Evolutionary conservation across 1,284 basidiomycete genomes (phyloP).

Genomic region (Ustilago trichophora): DNA sequence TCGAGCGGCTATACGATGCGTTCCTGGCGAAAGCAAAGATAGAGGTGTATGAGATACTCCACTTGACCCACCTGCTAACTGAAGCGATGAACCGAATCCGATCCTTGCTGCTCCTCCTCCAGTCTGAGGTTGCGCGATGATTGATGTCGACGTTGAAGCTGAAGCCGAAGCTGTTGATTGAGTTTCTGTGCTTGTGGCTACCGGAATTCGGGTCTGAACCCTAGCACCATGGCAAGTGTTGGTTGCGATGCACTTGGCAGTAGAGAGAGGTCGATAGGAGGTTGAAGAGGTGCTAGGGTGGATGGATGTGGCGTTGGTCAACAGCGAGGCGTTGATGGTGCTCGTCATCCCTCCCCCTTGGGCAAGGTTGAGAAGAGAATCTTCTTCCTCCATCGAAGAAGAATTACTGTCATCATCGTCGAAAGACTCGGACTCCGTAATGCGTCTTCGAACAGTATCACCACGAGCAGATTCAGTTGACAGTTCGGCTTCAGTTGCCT

Average conservation of each 20-base stretch:
- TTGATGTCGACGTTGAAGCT: no score
- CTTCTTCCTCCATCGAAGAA: no score
- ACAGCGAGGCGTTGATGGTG: conserved; percentile 22
- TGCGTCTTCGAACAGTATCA: background rate
- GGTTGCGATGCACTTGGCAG: background rate
- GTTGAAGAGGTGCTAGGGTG: background rate
- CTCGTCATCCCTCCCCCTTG: no score
- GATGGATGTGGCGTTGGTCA: conserved; percentile 22
- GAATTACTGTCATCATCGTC: no score
- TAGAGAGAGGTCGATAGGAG: background rate
- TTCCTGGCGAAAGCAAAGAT: conserved; percentile 32
- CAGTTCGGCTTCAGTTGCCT: conserved; percentile 18
- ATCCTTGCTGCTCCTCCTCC: no score
- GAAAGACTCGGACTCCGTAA: no score
- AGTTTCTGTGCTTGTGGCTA: no score
- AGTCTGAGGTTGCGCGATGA: no score
- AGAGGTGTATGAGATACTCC: conserved; percentile 39
- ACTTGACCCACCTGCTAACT: conserved; percentile 23
- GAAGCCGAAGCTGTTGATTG: no score
- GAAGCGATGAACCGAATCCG: conserved; percentile 4
- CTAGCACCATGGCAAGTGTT: no score
- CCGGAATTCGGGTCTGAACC: no score
- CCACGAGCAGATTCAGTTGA: background rate
- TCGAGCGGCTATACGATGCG: conserved; percentile 15
- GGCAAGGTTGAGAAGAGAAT: no score